Conservation (phyloP, 202 grass and related monocot genomes). For the Eragrostis tef region DNA sequence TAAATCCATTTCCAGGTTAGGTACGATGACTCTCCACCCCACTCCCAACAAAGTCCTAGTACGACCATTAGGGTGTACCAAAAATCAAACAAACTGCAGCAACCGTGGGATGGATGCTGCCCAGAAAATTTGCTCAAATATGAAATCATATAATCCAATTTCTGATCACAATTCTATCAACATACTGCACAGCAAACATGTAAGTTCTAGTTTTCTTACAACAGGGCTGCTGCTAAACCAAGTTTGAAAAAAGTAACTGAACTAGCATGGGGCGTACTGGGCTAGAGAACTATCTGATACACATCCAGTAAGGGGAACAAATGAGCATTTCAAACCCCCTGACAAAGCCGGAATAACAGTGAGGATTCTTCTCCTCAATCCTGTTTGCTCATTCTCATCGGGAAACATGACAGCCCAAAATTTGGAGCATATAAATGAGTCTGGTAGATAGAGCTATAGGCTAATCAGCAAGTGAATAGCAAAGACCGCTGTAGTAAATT, state of each 20-base stretch:
- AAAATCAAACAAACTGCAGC: neutral
- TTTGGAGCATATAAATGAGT: slow-evolving; percentile 34
- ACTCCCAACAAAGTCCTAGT: neutral
- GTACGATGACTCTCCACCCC: too few relatives aligned
- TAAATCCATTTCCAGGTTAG: neutral
- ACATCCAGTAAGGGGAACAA: slow-evolving; percentile 2
- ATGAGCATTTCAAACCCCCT: slow-evolving; percentile 4
- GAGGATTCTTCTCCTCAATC: slow-evolving; percentile 27
- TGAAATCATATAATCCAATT: slow-evolving; percentile 21
- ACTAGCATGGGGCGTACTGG: slow-evolving; percentile 15
- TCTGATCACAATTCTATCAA: slow-evolving; percentile 36
- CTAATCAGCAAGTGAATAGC: slow-evolving; percentile 45
- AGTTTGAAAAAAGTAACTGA: slow-evolving; percentile 1
- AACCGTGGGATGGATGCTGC: neutral
- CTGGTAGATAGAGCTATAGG: slow-evolving; percentile 32
- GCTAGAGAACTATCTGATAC: neutral
- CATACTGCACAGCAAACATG: slow-evolving; percentile 38
- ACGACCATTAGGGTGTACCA: neutral
- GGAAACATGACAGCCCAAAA: slow-evolving; percentile 41
- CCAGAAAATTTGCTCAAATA: neutral
- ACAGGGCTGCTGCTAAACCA: slow-evolving; percentile 17
- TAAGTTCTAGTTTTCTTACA: slow-evolving; percentile 42
- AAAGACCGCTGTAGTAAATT: slow-evolving; percentile 1
- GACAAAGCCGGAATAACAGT: neutral
- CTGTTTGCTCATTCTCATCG: slow-evolving; percentile 38